Evolutionary conservation across 768 basidiomycete species (phyloP), one percentile per base, ranked within the genome.

Genomic region (Lactarius psammicola): DNA sequence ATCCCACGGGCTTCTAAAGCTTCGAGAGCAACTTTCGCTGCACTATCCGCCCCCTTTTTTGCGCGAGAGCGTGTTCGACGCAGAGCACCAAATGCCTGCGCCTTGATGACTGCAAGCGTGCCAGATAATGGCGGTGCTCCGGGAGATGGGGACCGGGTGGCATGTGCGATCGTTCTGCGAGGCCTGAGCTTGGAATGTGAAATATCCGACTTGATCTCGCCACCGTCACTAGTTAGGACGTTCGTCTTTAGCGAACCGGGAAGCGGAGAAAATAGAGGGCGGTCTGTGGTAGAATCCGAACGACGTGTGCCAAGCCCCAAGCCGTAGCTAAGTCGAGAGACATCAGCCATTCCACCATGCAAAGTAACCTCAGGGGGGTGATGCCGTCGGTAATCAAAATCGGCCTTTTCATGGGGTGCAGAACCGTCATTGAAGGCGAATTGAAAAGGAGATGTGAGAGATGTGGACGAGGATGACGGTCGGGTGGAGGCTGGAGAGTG

Each of bases 91-190:
- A 94, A 94, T 44, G 92, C 88, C 74, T 94, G 91, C 51, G 92
- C 92, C 78, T 94, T 94, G 78, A 94, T 92, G 64, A 94, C 91
- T 60, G 92, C 92, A 56, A 94, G 84, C 34, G 92, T 94, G 30
- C 89, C 88, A 58, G 88, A 91, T 73, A 92, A 80, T 31, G 79
- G 79, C 65, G 81, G 78, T 60, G 72, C 62, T 38, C 74, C 74
- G 20, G 82, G 81, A 56, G 83, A 82, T 56, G 79, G 82, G 42
- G 82, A 83, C 42, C 78, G 77, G 31, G 78, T 79, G 4, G 59
- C 33, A 36, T 61, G 54, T 20, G 66, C 15, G 4, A 61, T 60
- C 36, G 72, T 60, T 62, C 68, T 64, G 64, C 68, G 62, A 57
- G 69, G 68, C 70, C 71, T 60, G 61, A 68, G 65, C 42, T 68